phyloP scores from a whole-genome alignment of 345 rosid genomes.

The Gossypium ekmanianum region DNA sequence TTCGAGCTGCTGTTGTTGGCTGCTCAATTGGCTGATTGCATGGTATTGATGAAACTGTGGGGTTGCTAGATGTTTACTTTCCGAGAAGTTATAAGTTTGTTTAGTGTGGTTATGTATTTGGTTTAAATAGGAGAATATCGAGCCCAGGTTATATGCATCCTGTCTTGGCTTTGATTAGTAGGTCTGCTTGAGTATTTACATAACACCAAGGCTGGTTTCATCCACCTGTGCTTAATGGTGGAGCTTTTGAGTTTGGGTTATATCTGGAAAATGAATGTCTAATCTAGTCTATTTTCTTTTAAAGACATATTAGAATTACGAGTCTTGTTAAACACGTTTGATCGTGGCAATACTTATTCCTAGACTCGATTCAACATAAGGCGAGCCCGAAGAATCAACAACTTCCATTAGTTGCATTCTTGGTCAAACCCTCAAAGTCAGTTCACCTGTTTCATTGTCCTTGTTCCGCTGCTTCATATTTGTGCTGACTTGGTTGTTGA shows the following conservation, averaged over 20 bases:
- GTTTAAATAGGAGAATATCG: background rate
- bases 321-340: background rate
- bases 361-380: background rate
- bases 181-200: background rate
- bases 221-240: background rate
- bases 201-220: background rate
- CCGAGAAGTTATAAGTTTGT: background rate
- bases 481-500: conserved; percentile 21
- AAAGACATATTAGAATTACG: background rate
- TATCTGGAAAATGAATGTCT: background rate
- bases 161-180: background rate
- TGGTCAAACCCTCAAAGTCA: background rate
- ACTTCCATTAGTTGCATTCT: background rate
- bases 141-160: background rate
- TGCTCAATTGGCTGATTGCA: background rate
- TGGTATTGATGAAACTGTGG: conserved; percentile 11
- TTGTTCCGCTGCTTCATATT: conserved; percentile 3
- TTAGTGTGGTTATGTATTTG: background rate
- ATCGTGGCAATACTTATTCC: background rate
- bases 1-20: background rate
- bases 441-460: conserved; percentile 1
- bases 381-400: background rate
- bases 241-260: background rate
- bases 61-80: background rate
- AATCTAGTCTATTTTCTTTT: background rate